Conservation (phyloP, 768 basidiomycete genomes). For the Lactifluus rugatus region DNA sequence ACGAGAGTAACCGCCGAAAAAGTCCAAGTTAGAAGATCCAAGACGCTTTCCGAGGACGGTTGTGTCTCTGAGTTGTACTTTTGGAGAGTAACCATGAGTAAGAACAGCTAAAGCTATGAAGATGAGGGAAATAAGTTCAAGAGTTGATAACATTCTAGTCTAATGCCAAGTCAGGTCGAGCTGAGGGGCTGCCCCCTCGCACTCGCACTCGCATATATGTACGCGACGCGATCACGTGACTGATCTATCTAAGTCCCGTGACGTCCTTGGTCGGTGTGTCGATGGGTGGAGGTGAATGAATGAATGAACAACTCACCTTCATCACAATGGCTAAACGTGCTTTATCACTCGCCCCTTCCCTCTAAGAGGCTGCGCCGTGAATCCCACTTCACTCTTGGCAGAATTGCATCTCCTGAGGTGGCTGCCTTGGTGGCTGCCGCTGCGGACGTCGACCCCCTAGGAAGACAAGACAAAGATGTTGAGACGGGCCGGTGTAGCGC, state of each 20-base stretch:
- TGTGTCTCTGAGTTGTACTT: slow-evolving; percentile 21
- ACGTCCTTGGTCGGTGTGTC: too few relatives aligned
- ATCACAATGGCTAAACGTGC: slow-evolving; percentile 15
- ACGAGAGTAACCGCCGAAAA: slow-evolving; percentile 24
- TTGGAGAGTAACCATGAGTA: neutral
- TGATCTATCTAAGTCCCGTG: too few relatives aligned
- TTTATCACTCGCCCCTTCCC: neutral
- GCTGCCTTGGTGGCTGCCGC: slow-evolving; percentile 52
- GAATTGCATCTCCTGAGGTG: slow-evolving; percentile 57
- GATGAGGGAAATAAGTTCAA: too few relatives aligned
- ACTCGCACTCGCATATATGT: too few relatives aligned
- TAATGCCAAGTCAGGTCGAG: neutral
- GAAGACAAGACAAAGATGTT: too few relatives aligned
- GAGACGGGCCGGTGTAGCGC: too few relatives aligned
- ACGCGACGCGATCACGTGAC: too few relatives aligned
- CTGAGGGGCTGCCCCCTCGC: too few relatives aligned
- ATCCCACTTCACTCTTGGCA: slow-evolving; percentile 39
- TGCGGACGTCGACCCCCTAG: slow-evolving; percentile 56
- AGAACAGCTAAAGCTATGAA: neutral
- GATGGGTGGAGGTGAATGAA: neutral
- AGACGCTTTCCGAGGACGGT: slow-evolving; percentile 20
- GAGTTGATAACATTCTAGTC: too few relatives aligned
- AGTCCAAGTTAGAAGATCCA: slow-evolving; percentile 21
- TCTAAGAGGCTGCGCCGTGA: slow-evolving; percentile 33
- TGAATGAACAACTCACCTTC: too few relatives aligned